Evolutionary conservation across 1,284 basidiomycete species (phyloP).

Genomic region (Paramarasmius palmivorus): DNA sequence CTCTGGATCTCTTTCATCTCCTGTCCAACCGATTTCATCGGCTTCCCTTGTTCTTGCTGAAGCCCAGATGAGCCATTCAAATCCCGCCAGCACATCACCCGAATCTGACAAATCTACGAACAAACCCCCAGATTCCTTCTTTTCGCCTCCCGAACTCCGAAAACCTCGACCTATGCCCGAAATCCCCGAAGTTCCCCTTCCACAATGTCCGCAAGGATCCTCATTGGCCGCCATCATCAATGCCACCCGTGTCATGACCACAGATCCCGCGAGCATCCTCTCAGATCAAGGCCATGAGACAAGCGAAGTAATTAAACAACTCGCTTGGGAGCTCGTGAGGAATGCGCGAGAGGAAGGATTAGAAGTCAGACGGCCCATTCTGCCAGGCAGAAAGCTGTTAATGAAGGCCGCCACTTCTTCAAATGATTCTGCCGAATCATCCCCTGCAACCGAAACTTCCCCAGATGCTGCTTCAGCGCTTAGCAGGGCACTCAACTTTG

Average conservation of each 20-base stretch:
- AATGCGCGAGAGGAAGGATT: slow-evolving; percentile 68
- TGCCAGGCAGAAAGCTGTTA: slow-evolving; percentile 40
- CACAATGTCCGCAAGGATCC: slow-evolving; percentile 52
- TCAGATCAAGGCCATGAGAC: slow-evolving; percentile 66
- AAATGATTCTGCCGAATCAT: slow-evolving; percentile 29
- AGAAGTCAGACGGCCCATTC: neutral
- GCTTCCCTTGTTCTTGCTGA: slow-evolving; percentile 34
- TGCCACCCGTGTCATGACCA: slow-evolving; percentile 86
- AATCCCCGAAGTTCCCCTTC: slow-evolving; percentile 17
- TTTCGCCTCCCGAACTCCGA: slow-evolving; percentile 10
- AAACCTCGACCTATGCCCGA: too few species aligned
- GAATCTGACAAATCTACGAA: slow-evolving; percentile 29
- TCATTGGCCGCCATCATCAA: slow-evolving; percentile 77
- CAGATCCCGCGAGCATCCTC: slow-evolving; percentile 76
- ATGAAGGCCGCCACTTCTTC: slow-evolving; percentile 34
- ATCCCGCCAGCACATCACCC: too few species aligned
- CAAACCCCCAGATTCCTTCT: slow-evolving; percentile 22
- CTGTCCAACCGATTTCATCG: slow-evolving; percentile 37
- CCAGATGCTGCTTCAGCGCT: slow-evolving; percentile 46
- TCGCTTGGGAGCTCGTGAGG: slow-evolving; percentile 74
- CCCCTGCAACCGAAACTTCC: slow-evolving; percentile 40
- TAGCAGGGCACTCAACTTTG: slow-evolving; percentile 37
- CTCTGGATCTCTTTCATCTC: slow-evolving; percentile 35
- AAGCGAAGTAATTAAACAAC: slow-evolving; percentile 56
- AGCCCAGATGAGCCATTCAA: neutral